Evolutionary conservation across 2,329 filamentous ascomycete species (phyloP), one percentile per base, ranked within the genome.

Genomic region (Truncatella angustata): DNA sequence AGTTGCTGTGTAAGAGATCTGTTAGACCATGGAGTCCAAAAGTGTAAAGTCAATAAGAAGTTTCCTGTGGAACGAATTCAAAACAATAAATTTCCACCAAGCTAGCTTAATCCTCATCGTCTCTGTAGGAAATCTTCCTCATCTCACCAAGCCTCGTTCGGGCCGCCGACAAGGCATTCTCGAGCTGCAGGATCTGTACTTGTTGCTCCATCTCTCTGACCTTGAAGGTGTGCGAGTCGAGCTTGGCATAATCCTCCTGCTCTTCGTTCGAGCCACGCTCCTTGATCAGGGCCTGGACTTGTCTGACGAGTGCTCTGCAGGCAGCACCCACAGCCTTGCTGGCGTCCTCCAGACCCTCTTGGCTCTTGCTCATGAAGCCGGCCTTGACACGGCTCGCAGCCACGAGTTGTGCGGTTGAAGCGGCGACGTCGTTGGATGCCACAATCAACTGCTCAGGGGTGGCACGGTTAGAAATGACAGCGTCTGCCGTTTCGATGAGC

Each of bases 181-280:
- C 92, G 58, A 99, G 81, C 72, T 97, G 91, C 51, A 97, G 78
- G 60, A 99, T 99, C 73, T 99, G 92, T 79, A 96, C 92, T 89
- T 99, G 94, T 69, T 99, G 94, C 76, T 99, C 94, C 94, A 99
- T 99, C 76, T 99, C 92, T 63, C 88, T 83, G 48, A 97, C 91
- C 81, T 99, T 99, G 79, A 99, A 97, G 75, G 99, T 94, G 72
- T 97, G 93, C 28, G 88, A 85, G 56, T 90, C 92, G 43, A 99
- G 76, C 74, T 91, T 90, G 39, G 81, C 79, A 72, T 97, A 99
- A 70, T 99, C 94, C 20, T 95, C 85, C 47, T 82, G 78, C 50
- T 96, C 91, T 32, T 93, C 90, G 39, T 91, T 90, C 56, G 82
- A 80, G 67, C 90, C 86, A 64, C 90, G 86, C 71, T 95, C 88